Evolutionary conservation across 805 yeast genomes (phyloP).

Genomic region (Candida verbasci): DNA sequence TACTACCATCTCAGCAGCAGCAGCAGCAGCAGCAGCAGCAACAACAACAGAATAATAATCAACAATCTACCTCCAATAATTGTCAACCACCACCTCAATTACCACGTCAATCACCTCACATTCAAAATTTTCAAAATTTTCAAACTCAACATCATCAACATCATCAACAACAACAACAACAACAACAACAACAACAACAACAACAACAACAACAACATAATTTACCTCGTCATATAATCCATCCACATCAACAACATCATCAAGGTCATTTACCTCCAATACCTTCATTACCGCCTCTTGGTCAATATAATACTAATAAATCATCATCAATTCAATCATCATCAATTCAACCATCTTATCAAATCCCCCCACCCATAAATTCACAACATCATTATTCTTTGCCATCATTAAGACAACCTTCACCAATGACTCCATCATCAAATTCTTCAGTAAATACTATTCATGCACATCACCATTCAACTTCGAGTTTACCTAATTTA

Average conservation of each 20-base stretch:
- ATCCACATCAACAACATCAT: conserved; percentile 1
- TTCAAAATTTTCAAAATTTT: not conserved
- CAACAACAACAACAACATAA: conserved; percentile 5
- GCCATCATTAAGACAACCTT: conserved; percentile 4
- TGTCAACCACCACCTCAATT: not conserved
- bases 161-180: conserved; percentile 2
- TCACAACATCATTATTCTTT: conserved; percentile 1
- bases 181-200: not conserved
- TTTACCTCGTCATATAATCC: not conserved
- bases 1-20: not conserved
- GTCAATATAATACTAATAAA: not conserved
- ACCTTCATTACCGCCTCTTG: conserved; percentile 3
- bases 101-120: not conserved
- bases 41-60: conserved; percentile 5
- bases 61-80: not conserved
- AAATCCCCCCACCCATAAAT: conserved; percentile 3
- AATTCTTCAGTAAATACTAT: not conserved
- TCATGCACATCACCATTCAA: no score
- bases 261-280: conserved; percentile 3
- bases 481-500: not conserved
- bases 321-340: not conserved
- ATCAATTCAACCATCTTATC: not conserved
- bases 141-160: conserved; percentile 5
- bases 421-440: not conserved
- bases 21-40: not conserved